Conservation (phyloP, 108 stramenopile species). For the Nitzschia sp. region DNA sequence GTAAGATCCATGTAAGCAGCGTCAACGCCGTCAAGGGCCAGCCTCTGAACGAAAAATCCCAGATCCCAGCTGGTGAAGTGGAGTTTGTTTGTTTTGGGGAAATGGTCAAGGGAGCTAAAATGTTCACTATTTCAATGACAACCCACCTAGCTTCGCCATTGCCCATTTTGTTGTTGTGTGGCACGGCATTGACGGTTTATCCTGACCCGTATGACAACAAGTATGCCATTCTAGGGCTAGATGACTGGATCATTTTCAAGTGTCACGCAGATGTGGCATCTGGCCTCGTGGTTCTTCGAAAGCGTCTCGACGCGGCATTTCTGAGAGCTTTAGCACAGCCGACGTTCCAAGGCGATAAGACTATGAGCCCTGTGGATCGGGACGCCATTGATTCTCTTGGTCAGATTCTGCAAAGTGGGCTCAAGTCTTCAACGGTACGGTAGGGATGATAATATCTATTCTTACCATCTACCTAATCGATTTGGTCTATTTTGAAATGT, state of each 20-base stretch:
- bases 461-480: too few species aligned
- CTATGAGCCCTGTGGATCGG: conserved; percentile 26
- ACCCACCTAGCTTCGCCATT: conserved; percentile 60
- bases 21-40: conserved; percentile 73
- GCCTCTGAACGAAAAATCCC: conserved; percentile 54
- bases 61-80: conserved; percentile 55
- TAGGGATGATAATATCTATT: too few species aligned
- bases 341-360: conserved; percentile 10
- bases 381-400: conserved; percentile 58
- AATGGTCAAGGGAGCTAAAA: conserved; percentile 57
- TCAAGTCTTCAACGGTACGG: conserved; percentile 26
- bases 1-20: conserved; percentile 69
- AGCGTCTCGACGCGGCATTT: conserved; percentile 61
- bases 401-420: conserved; percentile 46
- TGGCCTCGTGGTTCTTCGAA: conserved; percentile 57
- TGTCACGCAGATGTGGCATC: conserved; percentile 45
- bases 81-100: conserved; percentile 77
- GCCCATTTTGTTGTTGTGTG: conserved; percentile 73
- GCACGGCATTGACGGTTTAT: conserved; percentile 47
- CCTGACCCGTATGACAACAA: conserved; percentile 30
- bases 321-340: conserved; percentile 53
- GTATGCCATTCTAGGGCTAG: conserved; percentile 53
- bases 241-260: conserved; percentile 73
- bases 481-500: too few species aligned
- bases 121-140: conserved; percentile 70